Percentiles rank a stretch among this genome's conserved stretches.
phyloP scores from a whole-genome alignment of 306 rosid species.

The Sophora flavescens region DNA sequence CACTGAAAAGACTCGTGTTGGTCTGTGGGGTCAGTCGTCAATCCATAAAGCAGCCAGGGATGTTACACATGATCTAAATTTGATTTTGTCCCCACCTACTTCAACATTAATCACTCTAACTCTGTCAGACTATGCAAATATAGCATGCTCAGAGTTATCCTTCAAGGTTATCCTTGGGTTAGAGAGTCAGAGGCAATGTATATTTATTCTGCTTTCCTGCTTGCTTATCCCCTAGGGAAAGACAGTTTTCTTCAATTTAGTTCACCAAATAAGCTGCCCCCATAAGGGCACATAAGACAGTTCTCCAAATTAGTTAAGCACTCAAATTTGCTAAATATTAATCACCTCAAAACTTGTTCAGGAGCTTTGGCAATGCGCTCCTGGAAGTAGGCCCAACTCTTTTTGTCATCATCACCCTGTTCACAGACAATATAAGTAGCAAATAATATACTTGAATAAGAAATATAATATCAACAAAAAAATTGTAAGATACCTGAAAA shows the following conservation, averaged over 20 bases:
- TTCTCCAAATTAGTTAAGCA: constrained; percentile 19
- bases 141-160: background rate
- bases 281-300: background rate
- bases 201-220: background rate
- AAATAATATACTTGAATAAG: constrained; percentile 29
- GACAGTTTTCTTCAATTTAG: background rate
- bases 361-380: constrained; percentile 66
- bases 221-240: background rate
- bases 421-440: constrained; percentile 42
- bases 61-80: too few species aligned
- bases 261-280: constrained; percentile 7
- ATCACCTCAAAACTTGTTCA: constrained; percentile 64
- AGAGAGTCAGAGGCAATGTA: background rate
- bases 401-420: constrained; percentile 53
- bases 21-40: too few species aligned
- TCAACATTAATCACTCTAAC: background rate
- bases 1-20: too few species aligned
- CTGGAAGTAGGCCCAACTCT: constrained; percentile 69
- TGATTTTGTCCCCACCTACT: background rate
- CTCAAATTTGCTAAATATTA: constrained; percentile 18
- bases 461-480: background rate
- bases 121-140: background rate
- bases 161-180: too few species aligned
- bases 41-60: too few species aligned
- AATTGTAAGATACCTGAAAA: constrained; percentile 59